phyloP scores from a whole-genome alignment of 73 alveolate species.

The Halteria grandinella region DNA sequence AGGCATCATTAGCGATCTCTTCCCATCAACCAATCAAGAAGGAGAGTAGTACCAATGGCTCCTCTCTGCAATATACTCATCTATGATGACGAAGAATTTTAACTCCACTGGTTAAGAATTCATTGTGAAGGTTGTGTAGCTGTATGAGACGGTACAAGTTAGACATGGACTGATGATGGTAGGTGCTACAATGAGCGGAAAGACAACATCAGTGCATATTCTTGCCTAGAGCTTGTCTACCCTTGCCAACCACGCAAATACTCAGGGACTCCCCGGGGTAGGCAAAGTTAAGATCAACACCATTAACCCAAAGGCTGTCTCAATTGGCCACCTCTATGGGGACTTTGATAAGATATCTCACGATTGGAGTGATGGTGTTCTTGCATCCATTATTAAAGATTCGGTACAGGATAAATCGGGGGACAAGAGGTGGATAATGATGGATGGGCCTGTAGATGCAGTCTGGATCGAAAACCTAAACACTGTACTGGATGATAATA shows the following conservation, averaged over 20 bases:
- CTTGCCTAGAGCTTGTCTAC: constrained; percentile 67
- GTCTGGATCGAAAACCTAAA: constrained; percentile 99
- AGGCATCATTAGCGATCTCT: constrained; percentile 93
- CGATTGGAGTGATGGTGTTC: constrained; percentile 99
- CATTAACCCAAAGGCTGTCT: constrained; percentile 94
- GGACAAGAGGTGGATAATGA: constrained; percentile 89
- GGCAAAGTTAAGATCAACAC: constrained; percentile 69
- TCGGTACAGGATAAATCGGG: constrained; percentile 86
- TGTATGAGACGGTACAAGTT: constrained; percentile 94
- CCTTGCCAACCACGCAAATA: constrained; percentile 53
- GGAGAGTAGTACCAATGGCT: constrained; percentile 76
- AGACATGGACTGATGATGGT: constrained; percentile 99
- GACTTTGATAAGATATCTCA: constrained; percentile 97
- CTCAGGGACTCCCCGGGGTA: constrained; percentile 70
- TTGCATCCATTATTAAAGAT: constrained; percentile 92
- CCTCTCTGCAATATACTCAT: constrained; percentile 72
- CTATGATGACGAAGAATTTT: constrained; percentile 67
- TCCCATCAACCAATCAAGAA: constrained; percentile 92
- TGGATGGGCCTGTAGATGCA: constrained; percentile 99
- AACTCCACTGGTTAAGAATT: constrained; percentile 81
- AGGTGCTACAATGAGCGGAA: constrained; percentile 96
- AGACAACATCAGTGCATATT: constrained; percentile 84
- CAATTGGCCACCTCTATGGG: constrained; percentile 95
- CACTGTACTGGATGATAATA: constrained; percentile 98
- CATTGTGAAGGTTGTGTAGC: constrained; percentile 85